Conservation (phyloP, 2,329 filamentous ascomycete species). For the Calonectria pseudoreteaudii region DNA sequence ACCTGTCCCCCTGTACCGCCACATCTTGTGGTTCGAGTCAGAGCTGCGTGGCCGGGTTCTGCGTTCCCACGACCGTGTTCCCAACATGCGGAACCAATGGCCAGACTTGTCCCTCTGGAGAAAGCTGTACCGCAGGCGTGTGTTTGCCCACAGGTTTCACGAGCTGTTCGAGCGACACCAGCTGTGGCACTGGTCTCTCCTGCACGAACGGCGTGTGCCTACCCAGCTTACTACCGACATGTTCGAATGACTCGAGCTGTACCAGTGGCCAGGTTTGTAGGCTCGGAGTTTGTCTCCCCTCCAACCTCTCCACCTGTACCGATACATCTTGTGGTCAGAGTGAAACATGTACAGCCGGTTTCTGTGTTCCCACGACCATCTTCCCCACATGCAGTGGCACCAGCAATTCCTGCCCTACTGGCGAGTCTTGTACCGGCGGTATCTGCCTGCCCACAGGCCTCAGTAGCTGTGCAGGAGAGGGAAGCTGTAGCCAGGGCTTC, state of each 20-base stretch:
- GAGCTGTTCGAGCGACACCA: neutral
- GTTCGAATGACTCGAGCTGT: neutral
- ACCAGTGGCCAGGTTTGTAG: neutral
- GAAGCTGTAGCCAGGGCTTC: neutral
- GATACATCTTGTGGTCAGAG: neutral
- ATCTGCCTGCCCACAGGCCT: constrained; percentile 5
- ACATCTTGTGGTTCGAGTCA: neutral
- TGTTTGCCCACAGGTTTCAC: constrained; percentile 1
- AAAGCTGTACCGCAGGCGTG: constrained; percentile 9
- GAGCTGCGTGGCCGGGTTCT: constrained; percentile 3
- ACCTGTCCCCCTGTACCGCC: neutral
- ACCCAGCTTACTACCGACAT: neutral
- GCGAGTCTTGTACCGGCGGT: neutral
- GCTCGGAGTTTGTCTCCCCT: constrained; percentile 3
- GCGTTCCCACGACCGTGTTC: neutral
- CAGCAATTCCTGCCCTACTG: neutral
- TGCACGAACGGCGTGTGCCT: constrained; percentile 4
- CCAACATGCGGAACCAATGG: neutral
- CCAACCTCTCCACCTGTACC: neutral
- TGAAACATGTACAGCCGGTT: constrained; percentile 2
- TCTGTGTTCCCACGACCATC: constrained; percentile 1
- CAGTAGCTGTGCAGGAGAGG: neutral
- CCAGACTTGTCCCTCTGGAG: neutral
- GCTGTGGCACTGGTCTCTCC: neutral
- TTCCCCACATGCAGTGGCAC: neutral